Evolutionary conservation across 805 yeast genomes (phyloP), one percentile per base, ranked within the genome.

Genomic region (Ogataea neopini): DNA sequence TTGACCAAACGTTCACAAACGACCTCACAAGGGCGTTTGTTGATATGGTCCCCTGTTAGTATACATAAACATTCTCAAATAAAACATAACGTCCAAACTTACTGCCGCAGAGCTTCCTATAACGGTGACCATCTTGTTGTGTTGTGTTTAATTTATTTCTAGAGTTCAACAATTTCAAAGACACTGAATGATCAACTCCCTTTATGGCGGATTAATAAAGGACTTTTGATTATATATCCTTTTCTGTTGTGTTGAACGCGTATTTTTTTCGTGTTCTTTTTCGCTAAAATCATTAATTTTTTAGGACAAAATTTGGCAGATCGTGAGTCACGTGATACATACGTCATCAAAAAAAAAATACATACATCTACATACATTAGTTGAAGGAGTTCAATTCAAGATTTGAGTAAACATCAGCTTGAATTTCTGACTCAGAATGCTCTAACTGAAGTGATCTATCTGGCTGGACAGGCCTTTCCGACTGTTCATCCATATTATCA

Each of bases 371-470:
- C 13, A 8, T 10, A 17, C 15, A 19, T 34, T 34, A 17, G 11
- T 17, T 18, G 9, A 62, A 66, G 33, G 70, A 66, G 37, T 61
- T 65, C 49, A 68, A 60, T 48, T 67, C 71, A 20, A 66, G 43
- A 30, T 56, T 49, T 26, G 56, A 52, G 49, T 65, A 66, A 35
- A 55, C 34, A n/a, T 57, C 17, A 17, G 18, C 20, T 3, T 15
- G 35, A 32, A n/a, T 19, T n/a, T 32, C 17, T 6, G 35, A 6
- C 15, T 32, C 35, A 32, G 9, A 18, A 11, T 10, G 17, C 10
- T 19, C 22, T 6, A 34, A 4, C 22, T 22, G 25, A 22, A 22
- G 7, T 6, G 25, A 8, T 22, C 25, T n/a, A n/a, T n/a, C n/a
- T n/a, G n/a, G n/a, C n/a, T n/a, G n/a, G n/a, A 32, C 9, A 14